Base-by-base conservation (phyloP, 2,329 filamentous ascomycete genomes). In the Parastagonospora avenae region DNA sequence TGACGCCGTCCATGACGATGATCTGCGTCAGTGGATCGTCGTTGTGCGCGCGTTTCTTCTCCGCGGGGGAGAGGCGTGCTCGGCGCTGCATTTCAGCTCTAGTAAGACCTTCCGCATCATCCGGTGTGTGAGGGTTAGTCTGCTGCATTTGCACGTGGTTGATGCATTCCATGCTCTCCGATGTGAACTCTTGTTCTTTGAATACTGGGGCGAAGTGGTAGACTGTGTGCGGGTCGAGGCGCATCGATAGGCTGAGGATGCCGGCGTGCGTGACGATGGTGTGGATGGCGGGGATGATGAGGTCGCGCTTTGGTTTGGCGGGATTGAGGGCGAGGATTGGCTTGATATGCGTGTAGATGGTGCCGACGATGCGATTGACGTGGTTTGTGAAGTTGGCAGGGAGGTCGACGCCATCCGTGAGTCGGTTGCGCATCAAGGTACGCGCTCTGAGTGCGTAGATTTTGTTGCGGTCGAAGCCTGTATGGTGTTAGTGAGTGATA, bases 161-260 rank as follows among this genome's bases (percentile, higher is more conserved):
- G 52, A 64, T 54, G n/a, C 54, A 62, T 4, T 66, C 51, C 62
- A 66, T 64, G 19, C 50, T 14, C 0, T 38, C 8, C 4, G 12
- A 6, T 3, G 16, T 37, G 46, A 58, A 71, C 12, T 8, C 39
- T 12, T 64, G 58, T 55, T 71, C 67, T 46, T 71, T 70, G 57
- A 62, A 59, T 0, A 58, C 31, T 11, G 65, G 66, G 1, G 42
- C 36, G 47, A 67, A 54, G 59, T 63, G 48, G 58, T 73, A 73
- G 2, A 58, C 59, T 2, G 68, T 72, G 48, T 64, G 55, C 0
- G 53, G 37, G 38, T 68, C 63, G 5, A 60, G 28, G 16, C 55
- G 61, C 66, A 72, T 70, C 31, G 51, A 39, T 0, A 72, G 54
- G 36, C 50, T 54, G 9, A 71, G 53, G 0, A 69, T 35, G 6